Evolutionary conservation across 2,329 filamentous ascomycete genomes (phyloP), one percentile per base, ranked within the genome.

Genomic region (Alternaria sp.): DNA sequence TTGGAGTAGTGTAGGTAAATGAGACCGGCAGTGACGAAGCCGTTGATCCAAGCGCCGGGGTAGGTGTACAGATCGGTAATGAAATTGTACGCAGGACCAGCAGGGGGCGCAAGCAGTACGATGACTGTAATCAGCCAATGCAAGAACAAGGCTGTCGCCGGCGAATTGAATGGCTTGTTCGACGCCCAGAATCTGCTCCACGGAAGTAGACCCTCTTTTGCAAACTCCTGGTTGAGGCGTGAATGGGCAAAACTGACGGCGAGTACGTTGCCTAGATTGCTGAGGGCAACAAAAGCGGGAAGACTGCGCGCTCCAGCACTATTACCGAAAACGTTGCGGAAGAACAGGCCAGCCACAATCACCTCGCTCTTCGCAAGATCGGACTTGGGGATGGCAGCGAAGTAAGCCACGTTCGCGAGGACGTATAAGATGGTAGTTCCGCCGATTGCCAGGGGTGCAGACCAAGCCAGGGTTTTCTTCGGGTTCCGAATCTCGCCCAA

Each of bases 11-110:
- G 78, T 5, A 80, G 64, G 57, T 78, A 78, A 46, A 79, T 76
- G 46, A 79, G 75, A 18, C 78, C 78, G 2, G 75, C 75, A 6
- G 70, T 70, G 7, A 79, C 77, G 56, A 78, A 79, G n/a, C 68
- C 74, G 46, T 79, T 79, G 70, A 80, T 79, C 74, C 75, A 79
- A 10, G 76, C 72, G 6, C 77, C 76, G 1, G 78, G 78, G 63
- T 80, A 79, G 9, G 75, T 78, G 60, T 80, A 77, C 50, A 89
- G 75, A 65, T 88, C 86, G 54, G 87, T 83, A 44, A 89, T 85
- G 71, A 92, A 92, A 77, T 89, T 90, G 77, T 92, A 92, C 0
- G 89, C 89, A 15, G 89, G 85, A 0, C 89, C 90, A 0, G 89
- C 86, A 0, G 90, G 90, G 2, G 89, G 89, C 0, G 88, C 89